Conservation (phyloP, 768 basidiomycete genomes). For the Phlegmacium glaucopus region DNA sequence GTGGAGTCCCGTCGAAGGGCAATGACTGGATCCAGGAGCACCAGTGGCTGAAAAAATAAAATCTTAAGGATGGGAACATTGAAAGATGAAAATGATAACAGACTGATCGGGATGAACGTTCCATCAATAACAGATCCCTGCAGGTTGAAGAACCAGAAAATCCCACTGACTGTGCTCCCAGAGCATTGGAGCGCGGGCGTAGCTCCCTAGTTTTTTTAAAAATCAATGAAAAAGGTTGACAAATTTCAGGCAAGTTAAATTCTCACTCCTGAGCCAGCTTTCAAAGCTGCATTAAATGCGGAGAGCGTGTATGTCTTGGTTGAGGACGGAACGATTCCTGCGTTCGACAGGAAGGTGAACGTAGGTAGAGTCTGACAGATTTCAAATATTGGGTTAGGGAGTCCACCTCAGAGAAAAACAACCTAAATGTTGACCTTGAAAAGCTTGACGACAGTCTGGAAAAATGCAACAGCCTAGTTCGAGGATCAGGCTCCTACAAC, state of each 20-base stretch:
- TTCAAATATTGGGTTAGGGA: too few species aligned
- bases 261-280: conserved; percentile 50
- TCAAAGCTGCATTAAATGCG: conserved; percentile 50
- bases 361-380: too few species aligned
- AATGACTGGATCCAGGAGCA: conserved; percentile 45
- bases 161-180: conserved; percentile 28
- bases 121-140: conserved; percentile 69
- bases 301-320: conserved; percentile 56
- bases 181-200: conserved; percentile 37
- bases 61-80: background rate
- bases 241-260: too few species aligned
- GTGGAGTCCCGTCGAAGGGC: conserved; percentile 53
- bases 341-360: too few species aligned
- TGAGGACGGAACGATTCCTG: too few species aligned
- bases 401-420: too few species aligned
- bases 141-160: conserved; percentile 64
- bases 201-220: conserved; percentile 36
- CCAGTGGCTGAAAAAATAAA: too few species aligned
- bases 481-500: too few species aligned
- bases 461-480: conserved; percentile 72
- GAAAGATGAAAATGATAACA: too few species aligned
- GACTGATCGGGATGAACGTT: conserved; percentile 52
- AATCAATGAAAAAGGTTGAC: conserved; percentile 6
- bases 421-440: too few species aligned
- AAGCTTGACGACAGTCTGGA: conserved; percentile 58